These are phyloP conservation scores for Backusella parvicylindrica DNA, from an alignment of 192 early-diverging fungal genomes.

Conservation along the genomic window DNA sequence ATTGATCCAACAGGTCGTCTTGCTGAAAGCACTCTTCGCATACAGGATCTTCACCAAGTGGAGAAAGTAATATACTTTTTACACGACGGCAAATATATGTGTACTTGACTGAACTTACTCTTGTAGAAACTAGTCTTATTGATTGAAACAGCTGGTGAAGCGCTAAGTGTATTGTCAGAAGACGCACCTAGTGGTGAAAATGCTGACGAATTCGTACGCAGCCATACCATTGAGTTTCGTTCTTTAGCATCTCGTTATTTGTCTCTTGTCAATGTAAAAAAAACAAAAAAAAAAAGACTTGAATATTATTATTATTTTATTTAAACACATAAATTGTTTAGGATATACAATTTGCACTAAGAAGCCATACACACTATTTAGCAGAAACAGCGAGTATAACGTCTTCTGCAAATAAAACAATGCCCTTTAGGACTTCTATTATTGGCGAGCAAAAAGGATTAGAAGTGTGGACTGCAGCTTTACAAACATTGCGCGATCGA, in stretches of 20 bases:
- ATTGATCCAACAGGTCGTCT: not conserved
- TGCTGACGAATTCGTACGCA: not conserved
- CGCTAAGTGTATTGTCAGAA: conserved; percentile 14
- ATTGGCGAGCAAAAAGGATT: conserved; percentile 19
- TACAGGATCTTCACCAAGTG: conserved; percentile 20
- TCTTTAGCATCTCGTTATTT: conserved; percentile 17
- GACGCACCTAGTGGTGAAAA: conserved; percentile 2
- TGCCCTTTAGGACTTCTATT: conserved; percentile 20
- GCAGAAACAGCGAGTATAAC: conserved; percentile 15
- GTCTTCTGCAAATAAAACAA: conserved; percentile 19
- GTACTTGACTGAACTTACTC: not conserved
- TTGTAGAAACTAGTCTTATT: conserved; percentile 24
- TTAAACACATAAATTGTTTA: no score
- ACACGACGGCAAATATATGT: not conserved
- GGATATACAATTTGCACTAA: conserved; percentile 26
- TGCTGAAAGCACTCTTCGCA: conserved; percentile 21
- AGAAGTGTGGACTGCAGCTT: conserved; percentile 21
- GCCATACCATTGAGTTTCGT: not conserved
- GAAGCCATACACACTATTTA: conserved; percentile 23
- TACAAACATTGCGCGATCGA: conserved; percentile 7
- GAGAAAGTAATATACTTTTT: conserved; percentile 14
- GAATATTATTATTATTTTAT: not conserved
- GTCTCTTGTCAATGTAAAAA: conserved; percentile 20
- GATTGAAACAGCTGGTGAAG: conserved; percentile 24
- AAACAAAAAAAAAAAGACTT: not conserved